These are phyloP conservation scores for Populus hybrid DNA, from an alignment of 441 rosid species.

Conservation along the genomic window DNA sequence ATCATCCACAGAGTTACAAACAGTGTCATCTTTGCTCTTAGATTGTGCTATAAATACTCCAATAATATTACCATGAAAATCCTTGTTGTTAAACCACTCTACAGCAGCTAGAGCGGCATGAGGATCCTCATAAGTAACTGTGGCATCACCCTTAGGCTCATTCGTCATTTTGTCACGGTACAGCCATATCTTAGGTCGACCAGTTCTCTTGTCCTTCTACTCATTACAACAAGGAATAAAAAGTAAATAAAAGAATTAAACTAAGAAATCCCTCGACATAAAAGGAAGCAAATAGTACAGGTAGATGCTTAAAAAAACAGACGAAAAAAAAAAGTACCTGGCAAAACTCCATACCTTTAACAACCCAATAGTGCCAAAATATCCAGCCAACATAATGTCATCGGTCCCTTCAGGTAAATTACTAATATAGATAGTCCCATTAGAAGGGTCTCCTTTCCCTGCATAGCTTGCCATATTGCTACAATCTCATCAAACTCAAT, in stretches of 20 bases:
- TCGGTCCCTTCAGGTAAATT: conserved; percentile 85
- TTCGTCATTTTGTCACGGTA: conserved; percentile 85
- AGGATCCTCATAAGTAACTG: conserved; percentile 94
- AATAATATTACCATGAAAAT: conserved; percentile 76
- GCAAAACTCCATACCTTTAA: conserved; percentile 53
- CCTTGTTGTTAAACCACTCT: conserved; percentile 96
- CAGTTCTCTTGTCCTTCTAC: conserved; percentile 89
- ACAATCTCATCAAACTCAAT: conserved; percentile 43
- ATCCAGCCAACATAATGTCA: conserved; percentile 82
- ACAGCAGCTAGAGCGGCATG: conserved; percentile 94
- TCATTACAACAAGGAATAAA: background rate
- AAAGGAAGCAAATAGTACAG: background rate
- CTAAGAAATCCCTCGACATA: background rate
- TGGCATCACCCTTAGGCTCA: conserved; percentile 97
- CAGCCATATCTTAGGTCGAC: conserved; percentile 90
- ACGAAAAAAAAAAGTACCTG: conserved; percentile 18
- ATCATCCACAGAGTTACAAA: conserved; percentile 30
- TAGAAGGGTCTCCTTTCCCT: conserved; percentile 53
- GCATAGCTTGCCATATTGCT: conserved; percentile 60
- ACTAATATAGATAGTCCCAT: conserved; percentile 80
- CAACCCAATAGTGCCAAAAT: conserved; percentile 95
- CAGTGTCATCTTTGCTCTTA: conserved; percentile 49
- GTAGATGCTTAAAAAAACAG: no score
- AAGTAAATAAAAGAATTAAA: background rate
- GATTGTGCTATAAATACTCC: conserved; percentile 84